These are phyloP conservation scores for Colletotrichum higginsianum DNA, from an alignment of 2,329 filamentous ascomycete genomes.

Conservation along the genomic window DNA sequence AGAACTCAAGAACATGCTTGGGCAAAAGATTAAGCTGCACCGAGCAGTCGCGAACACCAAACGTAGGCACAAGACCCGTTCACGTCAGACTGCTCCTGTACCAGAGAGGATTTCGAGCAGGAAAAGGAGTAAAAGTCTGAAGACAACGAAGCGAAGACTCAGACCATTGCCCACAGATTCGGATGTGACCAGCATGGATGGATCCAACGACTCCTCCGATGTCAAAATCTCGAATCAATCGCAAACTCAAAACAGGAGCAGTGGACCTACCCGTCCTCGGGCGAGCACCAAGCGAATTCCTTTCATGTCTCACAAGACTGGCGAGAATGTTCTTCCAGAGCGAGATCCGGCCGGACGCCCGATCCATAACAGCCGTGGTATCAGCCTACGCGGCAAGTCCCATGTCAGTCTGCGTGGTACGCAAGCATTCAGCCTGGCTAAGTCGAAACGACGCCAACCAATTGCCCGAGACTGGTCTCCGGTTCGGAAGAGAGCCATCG, in stretches of 20 bases:
- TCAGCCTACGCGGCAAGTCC: conserved; percentile 65
- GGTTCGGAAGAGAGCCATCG: conserved; percentile 77
- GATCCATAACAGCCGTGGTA: conserved; percentile 50
- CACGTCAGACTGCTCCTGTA: conserved; percentile 10
- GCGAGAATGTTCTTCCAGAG: conserved; percentile 47
- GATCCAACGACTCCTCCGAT: conserved; percentile 38
- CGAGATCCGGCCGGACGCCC: conserved; percentile 46
- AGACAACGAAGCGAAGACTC: conserved; percentile 11
- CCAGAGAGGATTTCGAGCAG: conserved; percentile 40
- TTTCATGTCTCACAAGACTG: conserved; percentile 31
- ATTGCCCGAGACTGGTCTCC: conserved; percentile 82
- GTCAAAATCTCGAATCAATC: conserved; percentile 39
- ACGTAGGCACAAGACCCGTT: neutral
- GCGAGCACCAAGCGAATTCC: conserved; percentile 30
- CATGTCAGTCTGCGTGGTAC: conserved; percentile 68
- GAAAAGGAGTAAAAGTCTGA: conserved; percentile 13
- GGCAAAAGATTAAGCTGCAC: conserved; percentile 34
- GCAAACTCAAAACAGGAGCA: conserved; percentile 38
- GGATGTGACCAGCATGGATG: conserved; percentile 35
- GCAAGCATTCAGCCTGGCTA: conserved; percentile 66
- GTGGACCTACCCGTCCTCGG: conserved; percentile 40
- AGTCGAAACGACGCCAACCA: conserved; percentile 72
- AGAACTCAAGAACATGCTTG: conserved; percentile 15
- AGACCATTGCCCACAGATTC: conserved; percentile 23
- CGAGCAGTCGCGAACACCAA: neutral